Base-by-base conservation (phyloP, 2,329 filamentous ascomycete genomes). In the Alternaria hordeiaustralica region DNA sequence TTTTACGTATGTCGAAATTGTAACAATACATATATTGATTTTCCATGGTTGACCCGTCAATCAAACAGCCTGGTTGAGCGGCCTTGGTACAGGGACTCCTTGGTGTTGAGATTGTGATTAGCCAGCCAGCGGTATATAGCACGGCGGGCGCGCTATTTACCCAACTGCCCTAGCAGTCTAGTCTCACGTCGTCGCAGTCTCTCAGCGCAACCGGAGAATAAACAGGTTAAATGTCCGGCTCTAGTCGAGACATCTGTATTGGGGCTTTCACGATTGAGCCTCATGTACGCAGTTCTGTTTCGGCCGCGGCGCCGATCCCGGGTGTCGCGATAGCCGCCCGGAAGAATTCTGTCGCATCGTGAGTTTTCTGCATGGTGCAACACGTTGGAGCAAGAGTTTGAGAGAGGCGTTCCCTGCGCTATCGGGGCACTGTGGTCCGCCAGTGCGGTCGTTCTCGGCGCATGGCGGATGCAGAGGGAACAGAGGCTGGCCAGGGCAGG, bases 261-360 rank as follows among this genome's bases (percentile, higher is more conserved):
- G 59, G 63, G 55, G 50, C 26, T 44, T 58, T 43, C 36, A 49
- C 36, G 55, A 56, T 68, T 68, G 68, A 70, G 68, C 64, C 68
- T 68, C 64, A 67, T 58, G 23, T 57, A 59, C 26, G 47, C 53
- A 58, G 61, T 56, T 70, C 66, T 65, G 71, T 64, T 61, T 65
- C 71, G 71, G 71, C 71, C 66, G 70, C 71, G 70, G 70, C 71
- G 66, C 70, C 69, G 66, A 70, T 57, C 45, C 62, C 66, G 67
- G 36, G 55, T 56, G 60, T 50, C 58, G 64, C 64, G 60, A 66
- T 63, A 68, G 68, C 43, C 63, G 67, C 50, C 66, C 71, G 71
- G 71, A 73, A 71, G 63, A 72, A 71, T 69, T 72, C 53, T 58
- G 28, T 60, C 26, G 33, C 58, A 55, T 55, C 25, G 58, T 54